Conservation (phyloP, 2,329 filamentous ascomycete genomes). For the Monascus ruber region DNA sequence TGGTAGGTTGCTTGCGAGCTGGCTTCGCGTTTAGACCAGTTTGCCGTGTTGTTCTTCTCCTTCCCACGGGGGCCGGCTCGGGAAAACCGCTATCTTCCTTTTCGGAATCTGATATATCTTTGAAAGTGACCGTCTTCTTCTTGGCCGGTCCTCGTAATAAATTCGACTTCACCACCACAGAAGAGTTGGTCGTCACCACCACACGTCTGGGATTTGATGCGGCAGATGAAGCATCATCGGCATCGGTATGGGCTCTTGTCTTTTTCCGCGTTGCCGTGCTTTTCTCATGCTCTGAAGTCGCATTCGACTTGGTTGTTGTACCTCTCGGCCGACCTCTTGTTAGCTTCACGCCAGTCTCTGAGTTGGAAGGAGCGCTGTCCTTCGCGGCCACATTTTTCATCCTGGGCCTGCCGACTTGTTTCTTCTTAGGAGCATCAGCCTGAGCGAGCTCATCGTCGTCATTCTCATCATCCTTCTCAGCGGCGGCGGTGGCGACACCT, state of each 20-base stretch:
- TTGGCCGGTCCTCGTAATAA: conserved; percentile 20
- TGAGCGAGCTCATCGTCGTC: conserved; percentile 16
- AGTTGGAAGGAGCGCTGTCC: conserved; percentile 3
- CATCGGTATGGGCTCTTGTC: conserved; percentile 2
- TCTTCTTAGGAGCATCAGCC: conserved; percentile 11
- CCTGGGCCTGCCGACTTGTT: conserved; percentile 9
- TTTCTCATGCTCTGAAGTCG: conserved; percentile 5
- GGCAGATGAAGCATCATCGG: conserved; percentile 1
- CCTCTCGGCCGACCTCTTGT: conserved; percentile 22
- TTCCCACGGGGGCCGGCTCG: conserved; percentile 10
- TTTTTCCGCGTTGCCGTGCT: conserved; percentile 6
- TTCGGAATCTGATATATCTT: conserved; percentile 31
- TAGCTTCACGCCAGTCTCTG: conserved; percentile 6
- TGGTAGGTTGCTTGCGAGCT: conserved; percentile 29
- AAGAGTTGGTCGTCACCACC: conserved; percentile 17
- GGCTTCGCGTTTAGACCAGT: conserved; percentile 35
- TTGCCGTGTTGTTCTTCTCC: conserved; percentile 16
- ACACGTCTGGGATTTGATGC: conserved; percentile 12
- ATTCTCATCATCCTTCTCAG: conserved; percentile 6
- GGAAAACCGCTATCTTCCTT: conserved; percentile 26
- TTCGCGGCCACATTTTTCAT: conserved; percentile 3
- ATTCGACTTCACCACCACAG: conserved; percentile 16
- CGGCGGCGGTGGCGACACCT: conserved; percentile 1
- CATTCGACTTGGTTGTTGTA: conserved; percentile 7
- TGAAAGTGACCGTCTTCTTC: conserved; percentile 38